Conservation (phyloP, 352 stramenopile species). For the Phytopythium boreale region DNA sequence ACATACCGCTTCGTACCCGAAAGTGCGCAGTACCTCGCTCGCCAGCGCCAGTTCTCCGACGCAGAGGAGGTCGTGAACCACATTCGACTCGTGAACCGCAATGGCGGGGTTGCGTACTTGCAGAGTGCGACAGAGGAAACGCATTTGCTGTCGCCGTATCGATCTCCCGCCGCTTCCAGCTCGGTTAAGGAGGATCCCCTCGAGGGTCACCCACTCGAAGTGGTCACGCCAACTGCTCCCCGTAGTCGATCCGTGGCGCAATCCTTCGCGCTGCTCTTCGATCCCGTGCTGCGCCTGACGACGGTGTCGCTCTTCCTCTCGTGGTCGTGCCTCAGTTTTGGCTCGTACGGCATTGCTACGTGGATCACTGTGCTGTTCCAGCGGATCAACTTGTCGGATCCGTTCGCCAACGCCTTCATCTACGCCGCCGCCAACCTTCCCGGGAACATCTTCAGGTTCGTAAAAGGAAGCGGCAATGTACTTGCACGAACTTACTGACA, state of each 20-base stretch:
- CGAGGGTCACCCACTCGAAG: background rate
- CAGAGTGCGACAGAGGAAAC: conserved; percentile 18
- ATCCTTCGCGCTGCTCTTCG: conserved; percentile 34
- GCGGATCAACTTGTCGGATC: conserved; percentile 82
- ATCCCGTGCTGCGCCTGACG: conserved; percentile 55
- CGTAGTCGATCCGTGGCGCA: background rate
- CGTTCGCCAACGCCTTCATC: conserved; percentile 91
- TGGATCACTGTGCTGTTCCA: conserved; percentile 95
- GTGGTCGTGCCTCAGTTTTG: conserved; percentile 78
- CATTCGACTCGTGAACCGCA: conserved; percentile 42
- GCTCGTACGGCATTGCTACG: conserved; percentile 89
- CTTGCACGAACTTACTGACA: background rate
- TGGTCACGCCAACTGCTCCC: background rate
- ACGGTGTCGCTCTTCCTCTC: conserved; percentile 60
- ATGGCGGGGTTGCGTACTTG: conserved; percentile 2
- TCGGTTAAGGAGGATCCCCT: background rate
- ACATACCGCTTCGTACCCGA: conserved; percentile 78
- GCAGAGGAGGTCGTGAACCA: conserved; percentile 59
- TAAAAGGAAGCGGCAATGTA: background rate
- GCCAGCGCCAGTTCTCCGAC: conserved; percentile 43
- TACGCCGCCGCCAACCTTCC: conserved; percentile 90
- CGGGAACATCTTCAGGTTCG: conserved; percentile 83
- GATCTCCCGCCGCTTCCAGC: background rate
- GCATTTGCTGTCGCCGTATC: conserved; percentile 26
- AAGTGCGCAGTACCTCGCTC: conserved; percentile 69